Evolutionary conservation across 352 stramenopile species (phyloP), one percentile per base, ranked within the genome.

Genomic region (Lagenidium giganteum): DNA sequence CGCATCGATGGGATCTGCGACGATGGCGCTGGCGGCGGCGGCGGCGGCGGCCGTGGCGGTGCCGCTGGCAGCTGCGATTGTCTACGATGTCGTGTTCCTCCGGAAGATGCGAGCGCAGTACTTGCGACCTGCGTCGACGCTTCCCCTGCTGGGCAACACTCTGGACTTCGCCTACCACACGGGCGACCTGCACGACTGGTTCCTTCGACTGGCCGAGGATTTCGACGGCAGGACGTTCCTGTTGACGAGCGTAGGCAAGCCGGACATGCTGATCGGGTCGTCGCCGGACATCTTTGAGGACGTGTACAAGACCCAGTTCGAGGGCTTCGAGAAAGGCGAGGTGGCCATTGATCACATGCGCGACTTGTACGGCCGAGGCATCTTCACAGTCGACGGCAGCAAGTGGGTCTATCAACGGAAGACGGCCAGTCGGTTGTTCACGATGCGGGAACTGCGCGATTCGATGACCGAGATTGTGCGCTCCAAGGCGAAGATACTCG

Each of bases 161-260:
- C 29, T 62, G 28, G 42, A 46, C 40, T 54, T 52, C 36, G 23
- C 28, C 46, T 54, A 11, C 50, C 42, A 21, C 35, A 57, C 3
- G 23, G 42, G 8, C 44, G 63, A 13, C 59, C 49, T 71, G 13
- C 58, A 67, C 45, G 61, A 70, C 24, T 75, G 60, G 64, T 24
- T 66, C 32, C 27, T 46, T 13, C 44, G 35, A 13, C 42, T 55
- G 26, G 32, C 20, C 14, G 49, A 64, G 41, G 34, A 51, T 24
- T 49, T 55, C 47, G 28, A 60, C 18, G 57, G 61, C 5, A 44
- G 45, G 1, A 47, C 60, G 6, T 73, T 58, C 61, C 13, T 57
- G 37, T 48, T 72, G 13, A 31, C 60, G 21, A 52, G 72, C 6
- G 21, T 62, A 0, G 67, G 64, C 7, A 42, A 54, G 12, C 38